Evolutionary conservation across 192 early-diverging fungal genomes (phyloP), one percentile per base, ranked within the genome.

Genomic region (Backusella sp.): DNA sequence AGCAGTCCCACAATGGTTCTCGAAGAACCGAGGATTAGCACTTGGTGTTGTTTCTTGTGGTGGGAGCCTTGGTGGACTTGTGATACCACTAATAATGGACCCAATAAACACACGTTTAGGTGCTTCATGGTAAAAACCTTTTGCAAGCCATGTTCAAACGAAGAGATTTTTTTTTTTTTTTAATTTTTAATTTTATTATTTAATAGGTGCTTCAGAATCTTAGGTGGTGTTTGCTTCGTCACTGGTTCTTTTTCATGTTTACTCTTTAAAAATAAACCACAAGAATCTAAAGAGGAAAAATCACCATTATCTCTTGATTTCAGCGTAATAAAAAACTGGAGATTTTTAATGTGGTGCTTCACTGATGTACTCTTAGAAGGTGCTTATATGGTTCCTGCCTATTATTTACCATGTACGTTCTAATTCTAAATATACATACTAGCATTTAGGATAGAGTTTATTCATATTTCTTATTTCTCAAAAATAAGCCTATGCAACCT

Each of bases 11-110:
- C 89, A 94, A 72, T 96, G 91, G 90, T 94, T 94, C 78, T 49
- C 72, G 59, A 88, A 85, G 74, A 70, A 82, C 44, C 85, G 91
- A 6, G 89, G 88, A 2, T 68, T 95, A 26, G 93, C 94, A 0
- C 81, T 91, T 9, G 95, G 94, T 4, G 77, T 95, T 36, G 88
- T 90, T 3, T 86, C 91, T 6, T 84, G 92, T 21, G 94, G 94
- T 1, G 80, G 85, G 9, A 91, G 93, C 37, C 46, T 94, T 17
- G 95, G 95, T 44, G 93, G 92, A 1, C 80, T 94, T 14, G 86
- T 86, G 9, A 83, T 92, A 73, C 83, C 89, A 3, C 84, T 88
- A 19, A 76, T 93, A 28, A 84, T 85, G 68, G 87, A 84, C 23
- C 41, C 78, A 56, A 82, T 94, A 15, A 84, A 94, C 26, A 80